Evolutionary conservation across 2,329 filamentous ascomycete species (phyloP), one percentile per base, ranked within the genome.

Genomic region (Elsinoe australis): DNA sequence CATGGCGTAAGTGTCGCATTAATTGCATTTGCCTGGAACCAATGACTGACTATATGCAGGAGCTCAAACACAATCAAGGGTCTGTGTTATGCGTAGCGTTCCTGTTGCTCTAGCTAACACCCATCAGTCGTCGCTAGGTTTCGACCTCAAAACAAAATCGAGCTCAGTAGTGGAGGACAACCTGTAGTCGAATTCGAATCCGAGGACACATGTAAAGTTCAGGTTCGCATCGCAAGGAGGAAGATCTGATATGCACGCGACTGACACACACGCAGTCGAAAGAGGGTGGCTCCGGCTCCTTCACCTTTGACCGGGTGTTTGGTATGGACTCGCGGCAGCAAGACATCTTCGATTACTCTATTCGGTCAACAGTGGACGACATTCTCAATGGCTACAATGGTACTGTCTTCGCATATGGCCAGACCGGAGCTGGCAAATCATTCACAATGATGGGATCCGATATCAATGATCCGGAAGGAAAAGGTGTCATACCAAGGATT

Each of bases 311-410:
- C 67, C 85, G 90, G 54, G 87, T 98, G 56, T 98, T 98, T 72
- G 87, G 87, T 65, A 96, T 95, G 86, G 74, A 77, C 67, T 92
- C 87, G 61, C 80, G 80, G 61, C 92, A 98, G 70, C 75, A 79
- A 62, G 89, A 96, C 69, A 88, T 98, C 61, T 98, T 98, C 72
- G 87, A 96, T 69, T 98, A 92, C 72, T 96, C 92, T 33, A 96
- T 98, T 67, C 83, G 85, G 55, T 80, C 87, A 19, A 96, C 92
- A 15, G 92, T 98, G 58, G 90, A 96, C 71, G 92, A 96, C 66
- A 95, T 98, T 58, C 77, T 98, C 56, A 95, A 96, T 69, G 92
- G 92, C 56, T 98, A 98, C 78, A 98, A 98, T 72, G 92, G 90
- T 64, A 96, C 90, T 10, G 90, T 98, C 58, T 96, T 98, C 61